A percentile compares a stretch with the other conserved stretches of the same genome.
Evolutionary conservation across 768 basidiomycete species (phyloP).

Genomic region (Agaricus blazei): DNA sequence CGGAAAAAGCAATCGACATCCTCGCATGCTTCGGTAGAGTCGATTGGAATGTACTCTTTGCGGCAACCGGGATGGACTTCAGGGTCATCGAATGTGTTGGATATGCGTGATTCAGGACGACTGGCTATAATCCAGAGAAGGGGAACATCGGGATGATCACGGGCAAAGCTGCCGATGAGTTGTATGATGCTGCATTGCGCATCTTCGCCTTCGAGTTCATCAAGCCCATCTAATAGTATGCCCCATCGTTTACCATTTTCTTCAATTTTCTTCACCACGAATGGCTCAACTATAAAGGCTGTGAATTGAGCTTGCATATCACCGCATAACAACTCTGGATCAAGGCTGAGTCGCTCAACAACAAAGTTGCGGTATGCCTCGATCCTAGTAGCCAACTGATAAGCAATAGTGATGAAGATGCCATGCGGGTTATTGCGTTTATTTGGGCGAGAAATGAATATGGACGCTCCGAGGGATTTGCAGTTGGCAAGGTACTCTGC

Average conservation of each 20-base stretch:
- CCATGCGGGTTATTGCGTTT: too few species aligned
- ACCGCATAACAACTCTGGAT: too few species aligned
- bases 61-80: neutral
- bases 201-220: neutral
- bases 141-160: neutral
- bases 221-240: neutral
- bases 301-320: too few species aligned
- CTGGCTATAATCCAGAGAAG: neutral
- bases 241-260: neutral
- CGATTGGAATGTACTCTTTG: neutral
- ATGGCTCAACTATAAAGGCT: too few species aligned
- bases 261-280: neutral
- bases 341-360: too few species aligned
- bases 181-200: neutral
- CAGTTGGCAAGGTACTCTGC: too few species aligned
- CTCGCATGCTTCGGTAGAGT: neutral
- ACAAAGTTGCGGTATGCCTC: too few species aligned
- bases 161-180: neutral
- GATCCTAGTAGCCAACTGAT: too few species aligned
- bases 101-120: neutral
- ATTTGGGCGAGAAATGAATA: too few species aligned
- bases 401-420: too few species aligned
- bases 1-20: neutral
- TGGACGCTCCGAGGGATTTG: too few species aligned
- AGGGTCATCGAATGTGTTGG: neutral